Evolutionary conservation across 1,139 yeast genomes (phyloP).

Genomic region (Sugiyamaella grinbergsii): DNA sequence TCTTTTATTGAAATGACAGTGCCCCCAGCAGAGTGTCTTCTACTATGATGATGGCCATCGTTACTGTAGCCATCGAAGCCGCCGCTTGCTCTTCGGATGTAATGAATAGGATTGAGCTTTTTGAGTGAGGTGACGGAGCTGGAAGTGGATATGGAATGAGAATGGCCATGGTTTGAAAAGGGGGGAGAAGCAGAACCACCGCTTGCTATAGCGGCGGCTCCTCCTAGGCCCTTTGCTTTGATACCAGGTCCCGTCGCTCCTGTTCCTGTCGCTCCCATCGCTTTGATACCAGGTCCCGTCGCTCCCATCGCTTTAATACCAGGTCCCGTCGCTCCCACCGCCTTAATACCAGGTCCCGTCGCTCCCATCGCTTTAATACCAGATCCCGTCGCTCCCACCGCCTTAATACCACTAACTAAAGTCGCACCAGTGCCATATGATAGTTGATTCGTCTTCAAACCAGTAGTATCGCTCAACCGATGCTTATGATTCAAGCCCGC

Average conservation of each 20-base stretch:
- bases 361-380: no score
- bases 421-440: neutral
- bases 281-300: no score
- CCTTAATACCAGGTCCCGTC: neutral
- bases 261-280: no score
- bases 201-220: neutral
- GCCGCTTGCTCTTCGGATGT: slow-evolving; percentile 27
- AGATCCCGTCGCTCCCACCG: no score
- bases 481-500: slow-evolving; percentile 9
- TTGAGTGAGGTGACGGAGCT: slow-evolving; percentile 29
- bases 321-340: neutral
- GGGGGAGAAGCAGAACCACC: neutral
- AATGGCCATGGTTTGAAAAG: neutral
- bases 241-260: neutral
- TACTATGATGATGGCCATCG: slow-evolving; percentile 14
- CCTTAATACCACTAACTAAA: no score
- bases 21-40: slow-evolving; percentile 19
- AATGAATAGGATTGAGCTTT: slow-evolving; percentile 36
- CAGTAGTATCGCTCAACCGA: slow-evolving; percentile 16
- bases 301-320: no score
- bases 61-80: slow-evolving; percentile 15
- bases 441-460: slow-evolving; percentile 1
- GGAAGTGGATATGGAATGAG: slow-evolving; percentile 8
- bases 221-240: neutral
- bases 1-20: slow-evolving; percentile 26